A percentile compares a stretch with the other conserved stretches of the same genome.
Evolutionary conservation across 257 asterid genomes (phyloP).

Genomic region (Jacaranda mimosifolia): DNA sequence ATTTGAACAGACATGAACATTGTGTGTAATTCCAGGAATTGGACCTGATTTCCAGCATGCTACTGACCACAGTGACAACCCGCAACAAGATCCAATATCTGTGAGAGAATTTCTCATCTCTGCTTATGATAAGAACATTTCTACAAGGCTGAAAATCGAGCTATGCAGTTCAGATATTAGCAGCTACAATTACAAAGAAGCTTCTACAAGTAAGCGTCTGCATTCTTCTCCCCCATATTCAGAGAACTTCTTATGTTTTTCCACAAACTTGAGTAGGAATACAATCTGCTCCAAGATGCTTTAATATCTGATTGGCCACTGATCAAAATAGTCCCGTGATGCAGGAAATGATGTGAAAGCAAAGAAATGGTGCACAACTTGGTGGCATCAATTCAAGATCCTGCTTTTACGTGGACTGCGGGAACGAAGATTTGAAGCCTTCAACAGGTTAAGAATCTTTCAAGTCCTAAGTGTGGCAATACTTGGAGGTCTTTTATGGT

Average conservation of each 20-base stretch:
- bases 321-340: constrained; percentile 4
- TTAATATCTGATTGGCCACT: neutral
- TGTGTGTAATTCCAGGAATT: constrained; percentile 53
- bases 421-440: constrained; percentile 71
- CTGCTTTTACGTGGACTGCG: constrained; percentile 72
- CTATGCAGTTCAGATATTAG: constrained; percentile 55
- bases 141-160: constrained; percentile 63
- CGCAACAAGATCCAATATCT: constrained; percentile 54
- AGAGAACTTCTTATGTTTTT: neutral
- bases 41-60: constrained; percentile 58
- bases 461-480: constrained; percentile 79
- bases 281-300: neutral
- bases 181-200: constrained; percentile 51
- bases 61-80: constrained; percentile 50
- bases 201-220: constrained; percentile 53
- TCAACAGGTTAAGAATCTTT: constrained; percentile 74
- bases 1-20: constrained; percentile 13
- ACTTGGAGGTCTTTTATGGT: constrained; percentile 83
- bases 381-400: constrained; percentile 74
- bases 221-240: neutral
- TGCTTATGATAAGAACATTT: constrained; percentile 68
- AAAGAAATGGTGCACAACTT: constrained; percentile 75
- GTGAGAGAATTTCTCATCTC: constrained; percentile 66
- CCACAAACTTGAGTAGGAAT: neutral
- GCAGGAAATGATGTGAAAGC: constrained; percentile 54